Base-by-base conservation (phyloP, 2,329 filamentous ascomycete species). In the Pseudogymnoascus sp. region DNA sequence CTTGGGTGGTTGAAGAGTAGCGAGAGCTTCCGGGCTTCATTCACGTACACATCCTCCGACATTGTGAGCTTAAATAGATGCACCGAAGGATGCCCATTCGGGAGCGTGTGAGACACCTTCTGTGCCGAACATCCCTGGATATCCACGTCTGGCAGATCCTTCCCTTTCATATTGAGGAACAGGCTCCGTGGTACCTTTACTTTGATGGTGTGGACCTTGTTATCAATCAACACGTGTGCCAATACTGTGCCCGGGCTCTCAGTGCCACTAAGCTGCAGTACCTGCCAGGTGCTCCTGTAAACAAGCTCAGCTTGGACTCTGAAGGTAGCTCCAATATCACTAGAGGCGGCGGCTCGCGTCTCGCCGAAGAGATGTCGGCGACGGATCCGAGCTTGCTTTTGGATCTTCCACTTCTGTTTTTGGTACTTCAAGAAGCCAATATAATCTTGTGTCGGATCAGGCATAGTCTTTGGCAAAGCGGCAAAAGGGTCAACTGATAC, bases 391-490 rank as follows among this genome's bases (percentile, higher is more conserved):
- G 93, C 92, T 73, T 96, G 89, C 72, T 92, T 96, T 73, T 99
- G 94, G 38, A 97, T 88, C 78, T 93, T 97, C 94, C 94, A 99
- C 76, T 99, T 99, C 77, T 92, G 86, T 76, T 99, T 99, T 73
- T 99, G 94, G 71, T 97, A 97, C 71, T 89, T 83, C 62, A 99
- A 75, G 79, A 96, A 99, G 0, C 85, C 91, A 16, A 85, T 79
- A 69, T 99, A 99, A 74, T 99, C 89, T 59, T 94, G 86, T 0
- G 86, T 90, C 18, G 94, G 89, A 23, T 83, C 84, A 1, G 94
- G 93, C 89, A 96, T 95, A 44, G 84, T 82, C 65, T 88, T 84
- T 0, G 94, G 94, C 12, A 99, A 80, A 23, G 84, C 84, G 28
- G 91, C 87, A 74, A 91, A 95, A 0, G 92, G 92, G 71, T 97